These are phyloP conservation scores for Hortiboletus flavorubellus DNA, from an alignment of 768 basidiomycete species.

Conservation along the genomic window DNA sequence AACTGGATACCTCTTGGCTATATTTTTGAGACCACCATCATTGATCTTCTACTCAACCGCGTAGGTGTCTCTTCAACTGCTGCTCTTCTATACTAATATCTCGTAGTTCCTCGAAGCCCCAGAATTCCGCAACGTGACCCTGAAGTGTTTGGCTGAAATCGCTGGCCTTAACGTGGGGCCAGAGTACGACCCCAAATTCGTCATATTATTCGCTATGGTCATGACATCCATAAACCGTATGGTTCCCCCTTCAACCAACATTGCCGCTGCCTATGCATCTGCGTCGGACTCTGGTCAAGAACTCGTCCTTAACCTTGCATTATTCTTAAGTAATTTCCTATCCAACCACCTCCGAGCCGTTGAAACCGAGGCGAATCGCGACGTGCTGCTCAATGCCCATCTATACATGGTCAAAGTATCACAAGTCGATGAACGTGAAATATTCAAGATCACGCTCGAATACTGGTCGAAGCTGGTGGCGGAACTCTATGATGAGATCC, in stretches of 20 bases:
- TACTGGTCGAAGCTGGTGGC: constrained; percentile 97
- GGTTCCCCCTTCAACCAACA: constrained; percentile 94
- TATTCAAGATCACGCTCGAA: constrained; percentile 98
- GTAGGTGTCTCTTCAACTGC: constrained; percentile 47
- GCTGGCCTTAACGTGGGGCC: constrained; percentile 91
- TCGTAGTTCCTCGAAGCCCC: constrained; percentile 90
- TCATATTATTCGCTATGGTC: constrained; percentile 95
- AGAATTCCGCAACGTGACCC: constrained; percentile 95
- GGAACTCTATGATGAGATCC: constrained; percentile 96
- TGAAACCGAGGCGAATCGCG: constrained; percentile 86
- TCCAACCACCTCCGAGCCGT: constrained; percentile 91
- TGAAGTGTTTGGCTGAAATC: constrained; percentile 96
- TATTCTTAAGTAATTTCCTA: constrained; percentile 98
- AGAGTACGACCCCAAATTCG: constrained; percentile 98
- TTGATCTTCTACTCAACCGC: constrained; percentile 87
- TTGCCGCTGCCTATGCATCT: constrained; percentile 86
- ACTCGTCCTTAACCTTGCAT: constrained; percentile 91
- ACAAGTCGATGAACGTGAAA: constrained; percentile 96
- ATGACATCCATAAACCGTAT: constrained; percentile 97
- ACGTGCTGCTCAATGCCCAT: constrained; percentile 94
- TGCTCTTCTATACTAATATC: constrained; percentile 9
- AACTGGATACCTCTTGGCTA: constrained; percentile 99
- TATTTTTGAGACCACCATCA: constrained; percentile 97
- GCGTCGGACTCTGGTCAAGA: constrained; percentile 93
- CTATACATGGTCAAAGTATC: constrained; percentile 98